Base-by-base conservation (phyloP, 352 stramenopile species). In the Saprolegnia diclina region DNA sequence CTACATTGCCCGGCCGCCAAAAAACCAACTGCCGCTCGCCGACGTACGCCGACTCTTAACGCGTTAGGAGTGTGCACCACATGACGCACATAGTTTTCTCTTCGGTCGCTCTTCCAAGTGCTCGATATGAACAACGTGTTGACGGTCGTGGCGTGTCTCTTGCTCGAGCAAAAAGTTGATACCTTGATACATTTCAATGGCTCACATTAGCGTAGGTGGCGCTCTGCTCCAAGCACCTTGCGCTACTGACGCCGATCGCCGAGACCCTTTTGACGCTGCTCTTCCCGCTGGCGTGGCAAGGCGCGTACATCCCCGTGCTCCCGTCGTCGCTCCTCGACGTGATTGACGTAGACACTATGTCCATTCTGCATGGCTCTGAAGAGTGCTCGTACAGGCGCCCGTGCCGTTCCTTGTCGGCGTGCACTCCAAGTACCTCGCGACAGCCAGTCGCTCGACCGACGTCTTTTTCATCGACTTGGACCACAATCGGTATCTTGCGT, bases 401-500 rank as follows among this genome's bases (percentile, higher is more conserved):
- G 92, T 98, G 40, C 95, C 96, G 3, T 98, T 98, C 71, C 65
- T 99, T 0, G 83, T 98, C 26, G 95, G 96, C 2, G 81, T 97
- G 11, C 83, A 97, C 66, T 85, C 85, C 0, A 81, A 93, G 57
- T 92, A 79, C 63, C 73, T 95, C 35, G 89, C 84, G 62, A 74
- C 80, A 11, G 75, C 76, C n/a, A 70, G 74, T 32, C 77, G 85
- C 75, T 84, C 91, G 0, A 81, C 71, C 13, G 90, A 88, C 10
- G 91, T 98, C 7, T 81, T 98, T 5, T 97, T 97, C 56, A 90
- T 99, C 0, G 93, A 98, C 80, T 71, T 98, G 16, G 94, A 99
- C 72, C 82, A 92, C 56, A 97, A 98, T 66, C 77, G 82, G 82
- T 89, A 71, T 22, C 66, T 71, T 24, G 7, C 32, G 46, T 14